Conservation (phyloP, 768 basidiomycete species). For the Panellus pusillus region DNA sequence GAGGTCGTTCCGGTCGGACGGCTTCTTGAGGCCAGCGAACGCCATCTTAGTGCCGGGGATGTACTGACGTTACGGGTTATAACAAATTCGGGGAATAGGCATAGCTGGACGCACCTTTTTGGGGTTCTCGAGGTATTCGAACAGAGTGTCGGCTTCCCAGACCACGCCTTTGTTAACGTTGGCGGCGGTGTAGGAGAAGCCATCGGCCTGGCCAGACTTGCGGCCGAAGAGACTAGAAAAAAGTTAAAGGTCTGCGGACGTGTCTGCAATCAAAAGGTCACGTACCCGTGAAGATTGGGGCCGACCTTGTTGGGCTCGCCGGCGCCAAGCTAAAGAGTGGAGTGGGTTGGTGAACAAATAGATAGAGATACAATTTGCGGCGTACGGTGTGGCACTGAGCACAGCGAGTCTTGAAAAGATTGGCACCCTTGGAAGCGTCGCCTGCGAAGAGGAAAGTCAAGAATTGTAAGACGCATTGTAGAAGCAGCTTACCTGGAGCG, state of each 20-base stretch:
- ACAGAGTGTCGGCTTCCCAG: constrained; percentile 88
- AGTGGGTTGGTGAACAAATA: background rate
- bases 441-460: constrained; percentile 41
- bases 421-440: constrained; percentile 88
- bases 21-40: constrained; percentile 84
- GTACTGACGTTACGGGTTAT: constrained; percentile 41
- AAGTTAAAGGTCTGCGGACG: constrained; percentile 1
- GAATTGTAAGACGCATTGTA: background rate
- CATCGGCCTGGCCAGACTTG: constrained; percentile 81
- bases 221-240: constrained; percentile 74
- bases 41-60: constrained; percentile 85
- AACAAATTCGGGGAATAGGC: background rate
- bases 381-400: constrained; percentile 85
- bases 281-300: constrained; percentile 92
- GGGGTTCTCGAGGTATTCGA: constrained; percentile 95
- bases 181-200: constrained; percentile 91
- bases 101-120: constrained; percentile 58
- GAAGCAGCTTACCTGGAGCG: constrained; percentile 1
- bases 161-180: constrained; percentile 92
- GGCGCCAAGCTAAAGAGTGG: constrained; percentile 46
- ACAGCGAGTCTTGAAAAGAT: constrained; percentile 95
- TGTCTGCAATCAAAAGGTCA: constrained; percentile 1
- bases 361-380: background rate
- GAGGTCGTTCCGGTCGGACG: constrained; percentile 79
- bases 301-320: constrained; percentile 88